Base-by-base conservation (phyloP, 805 yeast species). In the Myxozyma udenii region DNA sequence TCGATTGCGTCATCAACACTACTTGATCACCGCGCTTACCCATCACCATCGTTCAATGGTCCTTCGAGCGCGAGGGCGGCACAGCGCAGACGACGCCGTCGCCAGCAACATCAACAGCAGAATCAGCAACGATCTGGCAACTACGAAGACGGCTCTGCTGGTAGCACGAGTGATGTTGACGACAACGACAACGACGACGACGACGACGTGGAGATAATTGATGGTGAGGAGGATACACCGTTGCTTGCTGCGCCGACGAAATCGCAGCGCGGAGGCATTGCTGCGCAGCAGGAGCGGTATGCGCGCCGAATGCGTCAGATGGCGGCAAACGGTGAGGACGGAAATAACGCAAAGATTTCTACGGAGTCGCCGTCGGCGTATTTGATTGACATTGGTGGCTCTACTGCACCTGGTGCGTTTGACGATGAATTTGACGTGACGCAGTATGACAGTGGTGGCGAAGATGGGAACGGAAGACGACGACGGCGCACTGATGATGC, bases 11-110 rank as follows among this genome's bases (percentile, higher is more conserved):
- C 56, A n/a, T 42, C 56, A 14, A 40, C 52, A 11, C 44, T 52
- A 14, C 43, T 52, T 6, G 56, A 52, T 32, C 56, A 52, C 41
- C 40, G 56, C 30, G 55, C 43, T 3, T 51, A 46, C 19, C 54
- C 41, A 5, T 25, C 44, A 5, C 33, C 39, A 4, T 18, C 38
- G 16, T 47, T 41, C 40, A 28, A 9, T 9, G 33, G 12, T 28
- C 33, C 33, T 9, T 9, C 33, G 14, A 28, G 14, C 33, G 14
- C 9, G 12, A 28, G 33, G 14, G 33, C 14, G 7, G 30, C 3
- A 4, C 44, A 38, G 30, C 23, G 21, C 14, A 37, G 42, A 4
- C 41, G n/a, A 30, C 42, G n/a, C 18, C 35, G 23, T 36, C 41
- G 23, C 36, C 44, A 4, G 41, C 48, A 9, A 41, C 48, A 11